Evolutionary conservation across 768 basidiomycete species (phyloP).

Genomic region (Termitomyces heimii): DNA sequence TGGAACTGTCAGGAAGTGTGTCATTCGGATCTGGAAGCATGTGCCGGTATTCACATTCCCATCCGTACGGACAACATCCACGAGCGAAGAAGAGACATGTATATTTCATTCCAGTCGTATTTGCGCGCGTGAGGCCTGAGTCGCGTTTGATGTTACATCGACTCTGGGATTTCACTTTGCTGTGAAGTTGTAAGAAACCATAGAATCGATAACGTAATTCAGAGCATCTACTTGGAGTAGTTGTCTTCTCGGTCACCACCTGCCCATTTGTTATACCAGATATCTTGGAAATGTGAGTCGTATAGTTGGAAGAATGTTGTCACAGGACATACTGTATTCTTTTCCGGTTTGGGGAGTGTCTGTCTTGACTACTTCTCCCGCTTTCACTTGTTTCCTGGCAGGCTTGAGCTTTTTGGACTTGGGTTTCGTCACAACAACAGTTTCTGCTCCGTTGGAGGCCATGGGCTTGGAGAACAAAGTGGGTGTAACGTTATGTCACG

Average conservation of each 20-base stretch:
- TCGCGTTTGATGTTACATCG: slow-evolving; percentile 86
- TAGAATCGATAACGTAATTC: not conserved
- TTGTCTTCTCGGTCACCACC: slow-evolving; percentile 96
- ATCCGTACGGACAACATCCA: slow-evolving; percentile 96
- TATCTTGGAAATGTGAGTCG: slow-evolving; percentile 45
- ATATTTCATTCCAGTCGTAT: slow-evolving; percentile 89
- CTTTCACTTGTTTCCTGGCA: slow-evolving; percentile 89
- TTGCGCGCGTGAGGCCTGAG: slow-evolving; percentile 90
- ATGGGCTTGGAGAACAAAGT: slow-evolving; percentile 16
- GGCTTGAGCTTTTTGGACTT: slow-evolving; percentile 71
- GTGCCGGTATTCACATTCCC: slow-evolving; percentile 97
- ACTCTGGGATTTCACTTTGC: slow-evolving; percentile 92
- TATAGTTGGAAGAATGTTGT: not conserved
- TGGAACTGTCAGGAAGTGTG: slow-evolving; percentile 81
- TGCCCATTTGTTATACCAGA: slow-evolving; percentile 99
- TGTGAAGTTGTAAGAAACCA: slow-evolving; percentile 23
- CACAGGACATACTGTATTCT: slow-evolving; percentile 76
- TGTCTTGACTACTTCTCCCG: slow-evolving; percentile 85
- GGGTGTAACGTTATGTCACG: not conserved
- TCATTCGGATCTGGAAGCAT: slow-evolving; percentile 68
- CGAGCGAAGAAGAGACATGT: slow-evolving; percentile 93
- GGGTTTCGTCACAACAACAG: slow-evolving; percentile 3
- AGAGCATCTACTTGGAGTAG: slow-evolving; percentile 76
- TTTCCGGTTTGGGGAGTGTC: slow-evolving; percentile 91
- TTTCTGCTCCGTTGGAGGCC: slow-evolving; percentile 24